phyloP scores from a whole-genome alignment of 441 rosid species.

The Syzygium syzygioides region DNA sequence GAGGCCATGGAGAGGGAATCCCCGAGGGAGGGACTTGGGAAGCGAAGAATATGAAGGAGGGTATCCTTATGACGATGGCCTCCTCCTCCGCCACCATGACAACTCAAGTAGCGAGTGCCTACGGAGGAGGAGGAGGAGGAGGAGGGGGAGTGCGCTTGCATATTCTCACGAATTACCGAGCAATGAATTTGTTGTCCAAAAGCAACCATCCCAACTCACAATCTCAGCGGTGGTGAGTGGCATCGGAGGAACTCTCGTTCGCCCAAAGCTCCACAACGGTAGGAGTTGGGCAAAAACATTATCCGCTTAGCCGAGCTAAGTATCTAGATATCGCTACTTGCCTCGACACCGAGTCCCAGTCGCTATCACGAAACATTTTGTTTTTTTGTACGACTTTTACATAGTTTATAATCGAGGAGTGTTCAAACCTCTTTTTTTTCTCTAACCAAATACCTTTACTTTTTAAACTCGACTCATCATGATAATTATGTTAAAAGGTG shows the following conservation, averaged over 20 bases:
- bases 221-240: not conserved
- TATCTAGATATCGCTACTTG: not conserved
- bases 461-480: not conserved
- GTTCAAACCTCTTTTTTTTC: not conserved
- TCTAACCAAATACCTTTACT: not conserved
- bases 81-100: not conserved
- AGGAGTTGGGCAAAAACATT: not conserved
- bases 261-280: not conserved
- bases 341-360: not conserved
- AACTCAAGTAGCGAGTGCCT: not conserved
- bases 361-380: not conserved
- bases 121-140: not conserved
- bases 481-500: not conserved
- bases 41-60: not conserved
- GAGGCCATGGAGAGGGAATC: not conserved
- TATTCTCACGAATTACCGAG: not conserved
- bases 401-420: not conserved
- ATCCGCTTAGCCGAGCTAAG: not conserved
- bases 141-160: not conserved
- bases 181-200: not conserved
- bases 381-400: not conserved
- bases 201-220: not conserved
- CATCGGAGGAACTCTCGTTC: not conserved
- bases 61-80: not conserved
- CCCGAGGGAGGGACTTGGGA: not conserved